phyloP scores from a whole-genome alignment of 306 rosid genomes.

The Dalbergia cochinchinensis region DNA sequence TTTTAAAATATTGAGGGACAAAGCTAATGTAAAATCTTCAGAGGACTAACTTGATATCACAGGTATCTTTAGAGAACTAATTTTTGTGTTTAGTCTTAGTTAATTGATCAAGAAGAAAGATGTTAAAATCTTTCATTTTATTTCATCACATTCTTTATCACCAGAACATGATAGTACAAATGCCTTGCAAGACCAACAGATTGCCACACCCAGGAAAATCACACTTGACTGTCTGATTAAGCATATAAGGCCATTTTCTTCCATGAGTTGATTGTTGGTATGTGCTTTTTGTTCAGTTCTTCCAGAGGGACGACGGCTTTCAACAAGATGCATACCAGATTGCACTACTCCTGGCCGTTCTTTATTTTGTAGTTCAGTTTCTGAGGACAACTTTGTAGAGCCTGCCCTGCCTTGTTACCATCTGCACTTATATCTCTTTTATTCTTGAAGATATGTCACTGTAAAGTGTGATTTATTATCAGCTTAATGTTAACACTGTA shows the following conservation, averaged over 20 bases:
- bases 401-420: slow-evolving; percentile 15
- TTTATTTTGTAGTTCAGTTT: slow-evolving; percentile 84
- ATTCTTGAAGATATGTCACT: slow-evolving; percentile 19
- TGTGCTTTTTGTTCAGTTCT: slow-evolving; percentile 68
- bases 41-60: no score
- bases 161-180: background rate
- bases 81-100: background rate
- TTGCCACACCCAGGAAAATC: background rate
- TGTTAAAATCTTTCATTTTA: slow-evolving; percentile 11
- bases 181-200: slow-evolving; percentile 9
- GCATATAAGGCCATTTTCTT: slow-evolving; percentile 13
- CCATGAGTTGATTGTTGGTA: slow-evolving; percentile 20
- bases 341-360: slow-evolving; percentile 71
- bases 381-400: slow-evolving; percentile 72
- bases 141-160: background rate
- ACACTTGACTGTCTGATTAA: background rate
- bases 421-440: slow-evolving; percentile 24
- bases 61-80: no score
- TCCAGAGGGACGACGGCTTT: slow-evolving; percentile 79
- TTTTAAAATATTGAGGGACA: no score
- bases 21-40: no score
- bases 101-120: background rate
- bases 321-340: slow-evolving; percentile 89
- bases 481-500: slow-evolving; percentile 31
- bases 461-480: slow-evolving; percentile 22